phyloP scores from a whole-genome alignment of 139 green algal genomes.

The Closterium sp. region DNA sequence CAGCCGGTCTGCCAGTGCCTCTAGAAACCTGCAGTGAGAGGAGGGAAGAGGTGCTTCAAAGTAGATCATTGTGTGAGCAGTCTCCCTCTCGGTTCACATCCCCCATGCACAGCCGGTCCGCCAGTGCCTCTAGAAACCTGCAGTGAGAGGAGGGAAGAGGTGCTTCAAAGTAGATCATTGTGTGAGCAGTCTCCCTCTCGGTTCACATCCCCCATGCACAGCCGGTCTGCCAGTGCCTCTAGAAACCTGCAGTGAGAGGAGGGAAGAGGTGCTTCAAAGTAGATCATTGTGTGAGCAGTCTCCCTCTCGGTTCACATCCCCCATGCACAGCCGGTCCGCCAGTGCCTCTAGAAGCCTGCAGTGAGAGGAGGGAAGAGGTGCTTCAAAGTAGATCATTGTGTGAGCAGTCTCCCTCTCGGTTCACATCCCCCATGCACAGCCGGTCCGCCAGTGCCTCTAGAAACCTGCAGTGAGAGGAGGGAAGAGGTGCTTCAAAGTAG shows the following conservation, averaged over 20 bases:
- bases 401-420: slow-evolving; percentile 69
- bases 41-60: no score
- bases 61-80: neutral
- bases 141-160: neutral
- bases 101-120: slow-evolving; percentile 70
- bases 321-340: slow-evolving; percentile 71
- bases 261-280: no score
- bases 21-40: slow-evolving; percentile 31
- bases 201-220: slow-evolving; percentile 80
- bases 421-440: slow-evolving; percentile 76
- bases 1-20: slow-evolving; percentile 64
- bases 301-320: slow-evolving; percentile 78
- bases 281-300: slow-evolving; percentile 15
- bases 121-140: slow-evolving; percentile 58
- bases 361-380: neutral
- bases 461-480: slow-evolving; percentile 7
- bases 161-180: no score
- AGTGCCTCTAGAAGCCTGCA: slow-evolving; percentile 55
- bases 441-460: slow-evolving; percentile 62
- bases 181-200: slow-evolving; percentile 62
- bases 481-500: no score
- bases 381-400: no score
- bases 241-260: slow-evolving; percentile 31
- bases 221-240: slow-evolving; percentile 61
- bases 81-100: slow-evolving; percentile 80